These are phyloP conservation scores for Beauveria caledonica DNA, from an alignment of 2,329 filamentous ascomycete genomes.

Conservation along the genomic window DNA sequence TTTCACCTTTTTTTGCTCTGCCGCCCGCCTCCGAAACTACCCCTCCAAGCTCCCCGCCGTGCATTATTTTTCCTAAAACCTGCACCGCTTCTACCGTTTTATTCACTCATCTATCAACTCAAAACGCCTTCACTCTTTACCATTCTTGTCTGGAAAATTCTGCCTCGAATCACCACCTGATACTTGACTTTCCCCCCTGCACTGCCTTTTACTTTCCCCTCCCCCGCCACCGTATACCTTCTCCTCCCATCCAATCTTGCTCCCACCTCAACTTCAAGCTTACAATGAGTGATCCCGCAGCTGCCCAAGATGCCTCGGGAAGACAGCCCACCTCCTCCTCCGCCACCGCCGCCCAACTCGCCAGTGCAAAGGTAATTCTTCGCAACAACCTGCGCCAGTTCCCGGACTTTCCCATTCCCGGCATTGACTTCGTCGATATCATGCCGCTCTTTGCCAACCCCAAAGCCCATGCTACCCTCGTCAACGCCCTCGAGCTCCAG, in stretches of 20 bases:
- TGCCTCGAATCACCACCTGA: constrained; percentile 5
- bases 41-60: neutral
- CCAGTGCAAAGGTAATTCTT: constrained; percentile 64
- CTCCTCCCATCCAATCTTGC: neutral
- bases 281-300: constrained; percentile 23
- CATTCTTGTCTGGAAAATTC: neutral
- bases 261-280: neutral
- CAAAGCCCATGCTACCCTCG: constrained; percentile 62
- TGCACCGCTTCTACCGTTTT: neutral
- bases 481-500: constrained; percentile 80
- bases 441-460: constrained; percentile 87
- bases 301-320: constrained; percentile 51
- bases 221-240: neutral
- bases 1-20: neutral
- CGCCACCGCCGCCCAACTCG: constrained; percentile 56
- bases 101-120: constrained; percentile 8
- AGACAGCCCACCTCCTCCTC: constrained; percentile 54
- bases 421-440: constrained; percentile 97
- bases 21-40: neutral
- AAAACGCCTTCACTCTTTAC: neutral
- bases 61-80: neutral
- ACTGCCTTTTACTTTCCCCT: neutral
- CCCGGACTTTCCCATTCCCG: constrained; percentile 83
- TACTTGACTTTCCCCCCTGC: neutral
- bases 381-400: constrained; percentile 70